Evolutionary conservation across 441 rosid species (phyloP), one percentile per base, ranked within the genome.

Genomic region (Raphanus hybrid): DNA sequence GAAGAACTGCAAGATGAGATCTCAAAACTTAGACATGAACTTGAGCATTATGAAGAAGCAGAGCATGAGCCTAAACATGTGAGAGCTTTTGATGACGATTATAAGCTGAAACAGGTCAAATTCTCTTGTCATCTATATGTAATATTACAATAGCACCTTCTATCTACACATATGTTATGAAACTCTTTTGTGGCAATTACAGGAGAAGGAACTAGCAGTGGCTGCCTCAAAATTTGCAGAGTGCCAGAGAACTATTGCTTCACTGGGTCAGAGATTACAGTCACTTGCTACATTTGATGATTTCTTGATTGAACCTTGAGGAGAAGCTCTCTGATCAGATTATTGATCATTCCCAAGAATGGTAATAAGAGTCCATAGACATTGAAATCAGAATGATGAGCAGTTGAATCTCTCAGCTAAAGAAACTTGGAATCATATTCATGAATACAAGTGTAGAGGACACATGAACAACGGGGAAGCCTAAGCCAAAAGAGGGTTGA

Each of bases 201-300:
- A 94, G 97, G 97, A 88, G 82, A 81, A 84, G 81, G 95, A 94
- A 83, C 82, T 94, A 41, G 87, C 87, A 43, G 72, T 76, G 39
- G 92, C 97, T 73, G 92, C 97, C 58, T 80, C 81, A 55, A 89
- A 85, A 81, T 84, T 89, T 57, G 92, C 94, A 20, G 97, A 92
- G 69, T 94, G 98, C 85, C 93, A 94, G 81, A 92, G 83, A 77
- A 94, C 97, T 55, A 91, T 94, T 34, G 84, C 97, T 50, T 89
- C 97, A 41, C 87, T 94, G 3, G 86, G 90, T 5, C 87, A 61
- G 81, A 84, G 85, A 79, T 79, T 94, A 78, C 86, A 85, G 59
- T 87, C 91, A 64, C 95, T 92, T 3, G 89, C 91, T 29, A 66
- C 88, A 9, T 64, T 87, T 64, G 97, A 92, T 5, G 91, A 92